These are phyloP conservation scores for Rhizophagus clarus DNA, from an alignment of 192 early-diverging fungal genomes.

Conservation along the genomic window DNA sequence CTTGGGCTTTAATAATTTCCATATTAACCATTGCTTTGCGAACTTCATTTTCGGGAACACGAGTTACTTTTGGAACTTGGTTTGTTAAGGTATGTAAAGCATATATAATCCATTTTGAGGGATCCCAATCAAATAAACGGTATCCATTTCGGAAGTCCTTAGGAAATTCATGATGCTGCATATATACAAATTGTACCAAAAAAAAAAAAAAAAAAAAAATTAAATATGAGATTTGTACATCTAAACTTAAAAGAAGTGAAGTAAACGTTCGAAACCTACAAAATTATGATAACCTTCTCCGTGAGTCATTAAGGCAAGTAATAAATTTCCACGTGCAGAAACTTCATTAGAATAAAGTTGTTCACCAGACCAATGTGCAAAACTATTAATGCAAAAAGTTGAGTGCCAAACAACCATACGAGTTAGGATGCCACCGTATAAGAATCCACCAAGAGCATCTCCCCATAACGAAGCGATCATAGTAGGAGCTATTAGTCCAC, in stretches of 20 bases:
- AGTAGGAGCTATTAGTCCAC: conserved; percentile 77
- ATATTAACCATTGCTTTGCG: conserved; percentile 77
- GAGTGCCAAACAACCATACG: conserved; percentile 77
- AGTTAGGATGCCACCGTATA: conserved; percentile 71
- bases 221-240: too few species aligned
- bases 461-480: conserved; percentile 80
- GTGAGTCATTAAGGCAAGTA: conserved; percentile 76
- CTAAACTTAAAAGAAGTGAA: background rate
- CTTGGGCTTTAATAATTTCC: conserved; percentile 74
- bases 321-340: conserved; percentile 81
- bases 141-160: conserved; percentile 87
- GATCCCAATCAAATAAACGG: conserved; percentile 75
- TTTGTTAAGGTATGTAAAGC: conserved; percentile 53
- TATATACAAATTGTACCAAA: background rate
- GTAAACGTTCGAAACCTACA: conserved; percentile 5
- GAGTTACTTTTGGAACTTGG: conserved; percentile 71
- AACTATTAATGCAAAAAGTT: conserved; percentile 85
- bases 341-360: conserved; percentile 78
- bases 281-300: conserved; percentile 89
- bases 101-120: conserved; percentile 84
- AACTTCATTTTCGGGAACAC: conserved; percentile 80
- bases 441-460: conserved; percentile 77
- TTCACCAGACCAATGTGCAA: conserved; percentile 79
- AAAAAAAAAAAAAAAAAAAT: background rate
- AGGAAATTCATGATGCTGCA: conserved; percentile 78